These are phyloP conservation scores for Cordyceps javanica DNA, from an alignment of 2,329 filamentous ascomycete genomes.

Conservation along the genomic window DNA sequence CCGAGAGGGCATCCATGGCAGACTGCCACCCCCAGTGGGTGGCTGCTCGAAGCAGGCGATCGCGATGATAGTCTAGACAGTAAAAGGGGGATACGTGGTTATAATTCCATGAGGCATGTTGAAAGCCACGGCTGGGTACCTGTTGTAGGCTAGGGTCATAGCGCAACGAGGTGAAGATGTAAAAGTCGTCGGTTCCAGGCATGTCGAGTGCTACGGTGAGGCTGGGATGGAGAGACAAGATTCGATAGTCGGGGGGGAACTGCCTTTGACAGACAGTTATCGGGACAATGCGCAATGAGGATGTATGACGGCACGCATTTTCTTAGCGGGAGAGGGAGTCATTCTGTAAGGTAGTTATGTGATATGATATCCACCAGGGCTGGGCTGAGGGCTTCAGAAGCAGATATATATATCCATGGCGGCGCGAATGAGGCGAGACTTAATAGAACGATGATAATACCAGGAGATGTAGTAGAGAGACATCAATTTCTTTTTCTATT, in stretches of 20 bases:
- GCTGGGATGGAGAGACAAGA: background rate
- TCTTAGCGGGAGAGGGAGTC: background rate
- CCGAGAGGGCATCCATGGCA: slow-evolving; percentile 39
- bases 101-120: slow-evolving; percentile 47
- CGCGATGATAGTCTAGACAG: slow-evolving; percentile 71
- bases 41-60: slow-evolving; percentile 65
- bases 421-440: background rate
- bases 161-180: slow-evolving; percentile 65
- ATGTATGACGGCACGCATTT: slow-evolving; percentile 4
- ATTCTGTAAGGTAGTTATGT: background rate
- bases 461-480: no score
- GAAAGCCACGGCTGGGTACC: slow-evolving; percentile 32
- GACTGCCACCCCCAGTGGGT: slow-evolving; percentile 48
- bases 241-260: no score
- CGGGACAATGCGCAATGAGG: background rate
- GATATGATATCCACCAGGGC: background rate
- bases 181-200: slow-evolving; percentile 39
- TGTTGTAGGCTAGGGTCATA: slow-evolving; percentile 56
- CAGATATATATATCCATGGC: background rate
- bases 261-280: background rate
- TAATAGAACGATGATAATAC: no score
- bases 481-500: no score
- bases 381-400: background rate
- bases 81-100: slow-evolving; percentile 59
- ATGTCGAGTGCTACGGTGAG: slow-evolving; percentile 20